Base-by-base conservation (phyloP, 202 grass and related monocot genomes). In the Digitaria exilis region DNA sequence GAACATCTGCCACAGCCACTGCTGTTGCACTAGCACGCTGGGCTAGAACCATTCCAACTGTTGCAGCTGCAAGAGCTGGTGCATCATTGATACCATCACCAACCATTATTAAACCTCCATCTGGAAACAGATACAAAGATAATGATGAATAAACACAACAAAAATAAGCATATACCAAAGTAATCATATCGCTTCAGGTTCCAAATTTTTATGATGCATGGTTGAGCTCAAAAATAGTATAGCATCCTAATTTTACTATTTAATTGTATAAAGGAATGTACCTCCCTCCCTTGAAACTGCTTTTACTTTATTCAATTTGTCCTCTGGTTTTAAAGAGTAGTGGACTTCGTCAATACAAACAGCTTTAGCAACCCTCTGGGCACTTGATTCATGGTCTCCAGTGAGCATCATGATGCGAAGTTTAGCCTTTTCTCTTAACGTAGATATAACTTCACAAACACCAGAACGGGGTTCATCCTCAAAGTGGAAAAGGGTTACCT, bases 71-170 rank as follows among this genome's bases (percentile, higher is more conserved):
- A 54, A 98, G 92, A 54, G 92, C 95, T 77, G 95, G 95, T 9
- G 95, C 95, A 83, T 98, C 95, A 86, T 98, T 98, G 84, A 98
- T 98, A 76, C 95, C 95, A 88, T 98, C 95, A 72, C 95, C 95
- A 7, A 98, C 95, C 95, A 98, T 98, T 87, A 98, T 98, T 85
- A 98, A 85, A 59, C 95, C 95, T 73, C 90, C 92, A 79, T 84
- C 95, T 98, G 85, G 9, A 86, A 90, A 68, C 2, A 30, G 42
- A 69, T 73, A 82, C 16, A 43, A 59, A 22, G 18, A 24, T 67
- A 24, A 86, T 65, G 58, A 82, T 73, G 19, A 79, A 24, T 61
- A 82, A n/a, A 39, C 39, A 55, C 12, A 9, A 41, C 21, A 54
- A 30, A 84, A 65, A 28, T 39, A 17, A 28, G 6, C 14, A 61